Conservation (phyloP, 768 basidiomycete species). For the Brasilioporus rufonigricans region DNA sequence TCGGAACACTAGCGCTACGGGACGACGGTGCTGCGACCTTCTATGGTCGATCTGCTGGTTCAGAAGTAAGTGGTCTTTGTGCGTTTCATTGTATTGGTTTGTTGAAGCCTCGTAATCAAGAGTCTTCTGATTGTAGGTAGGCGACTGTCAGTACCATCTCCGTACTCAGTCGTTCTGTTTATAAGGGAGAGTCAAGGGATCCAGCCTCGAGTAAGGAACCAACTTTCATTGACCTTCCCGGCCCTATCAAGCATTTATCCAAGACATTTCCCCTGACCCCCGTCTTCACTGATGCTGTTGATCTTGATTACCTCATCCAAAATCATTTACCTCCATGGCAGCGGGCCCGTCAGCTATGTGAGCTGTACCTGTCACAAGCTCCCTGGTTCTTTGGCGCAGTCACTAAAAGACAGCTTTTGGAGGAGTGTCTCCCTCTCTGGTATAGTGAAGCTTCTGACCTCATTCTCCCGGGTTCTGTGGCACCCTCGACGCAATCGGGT, state of each 20-base stretch:
- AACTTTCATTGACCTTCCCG: conserved; percentile 21
- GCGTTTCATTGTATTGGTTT: conserved; percentile 15
- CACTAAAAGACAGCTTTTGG: conserved; percentile 57
- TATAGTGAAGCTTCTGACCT: conserved; percentile 48
- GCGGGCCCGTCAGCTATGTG: conserved; percentile 56
- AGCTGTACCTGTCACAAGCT: conserved; percentile 74
- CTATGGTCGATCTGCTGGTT: conserved; percentile 69
- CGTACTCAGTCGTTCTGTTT: not conserved
- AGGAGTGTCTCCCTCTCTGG: conserved; percentile 65
- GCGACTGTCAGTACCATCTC: not conserved
- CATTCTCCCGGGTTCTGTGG: conserved; percentile 24
- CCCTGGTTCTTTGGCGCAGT: conserved; percentile 81
- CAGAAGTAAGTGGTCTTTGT: conserved; percentile 52
- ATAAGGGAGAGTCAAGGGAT: conserved; percentile 25
- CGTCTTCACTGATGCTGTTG: conserved; percentile 32
- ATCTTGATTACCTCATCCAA: conserved; percentile 45
- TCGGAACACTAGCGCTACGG: conserved; percentile 66
- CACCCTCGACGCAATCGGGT: conserved; percentile 13
- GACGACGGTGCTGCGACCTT: conserved; percentile 71
- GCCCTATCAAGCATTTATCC: conserved; percentile 28
- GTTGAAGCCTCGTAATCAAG: conserved; percentile 28
- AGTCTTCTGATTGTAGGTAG: conserved; percentile 54
- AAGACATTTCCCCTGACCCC: conserved; percentile 51
- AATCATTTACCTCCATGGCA: conserved; percentile 56
- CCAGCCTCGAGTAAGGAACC: not conserved